Evolutionary conservation across 108 stramenopile genomes (phyloP), one percentile per base, ranked within the genome.

Genomic region (Schizochytrium sp.): DNA sequence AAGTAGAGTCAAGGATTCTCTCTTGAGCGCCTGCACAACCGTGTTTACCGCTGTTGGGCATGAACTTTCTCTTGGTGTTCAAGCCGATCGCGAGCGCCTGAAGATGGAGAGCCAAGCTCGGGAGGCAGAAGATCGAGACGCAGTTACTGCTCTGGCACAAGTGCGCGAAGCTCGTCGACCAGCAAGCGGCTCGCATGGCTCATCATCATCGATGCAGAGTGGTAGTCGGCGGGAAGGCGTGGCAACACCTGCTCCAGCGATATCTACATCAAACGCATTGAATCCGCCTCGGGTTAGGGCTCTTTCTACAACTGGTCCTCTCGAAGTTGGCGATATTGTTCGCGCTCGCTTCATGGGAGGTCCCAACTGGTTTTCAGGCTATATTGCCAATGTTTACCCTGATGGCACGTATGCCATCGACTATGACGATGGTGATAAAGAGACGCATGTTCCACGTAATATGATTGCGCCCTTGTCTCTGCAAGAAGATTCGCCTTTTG

Each of bases 391-490:
- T 8, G 47, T 42, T 38, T 50, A 40, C 5, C 5, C 50, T n/a
- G 76, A 83, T 50, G 76, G 76, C 47, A 83, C 76, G 76, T 83
- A 83, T 40, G 40, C 28, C 12, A 83, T 83, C 13, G 45, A 83
- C 76, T 83, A 83, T 28, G 76, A 83, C 40, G 76, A 83, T 50
- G 76, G 76, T 5, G 76, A 83, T 53, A 83, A 83, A 28, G 76
- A 83, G 53, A 17, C 50, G 10, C 76, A 83, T 46, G 76, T 83
- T 17, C 50, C 76, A n/a, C 47, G 76, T 0, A 83, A 10, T 2
- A 17, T 47, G 5, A 55, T 83, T 40, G 47, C 55, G 15, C 76
- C 76, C 5, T 38, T 55, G 45, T 56, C 76, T 38, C 49, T 38
- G 10, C 10, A n/a, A 2, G 53, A 55, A 13, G 64, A 69, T 0